These are phyloP conservation scores for Fagopyrum esculentum DNA, from an alignment of 148 eudicot genomes.

Conservation along the genomic window DNA sequence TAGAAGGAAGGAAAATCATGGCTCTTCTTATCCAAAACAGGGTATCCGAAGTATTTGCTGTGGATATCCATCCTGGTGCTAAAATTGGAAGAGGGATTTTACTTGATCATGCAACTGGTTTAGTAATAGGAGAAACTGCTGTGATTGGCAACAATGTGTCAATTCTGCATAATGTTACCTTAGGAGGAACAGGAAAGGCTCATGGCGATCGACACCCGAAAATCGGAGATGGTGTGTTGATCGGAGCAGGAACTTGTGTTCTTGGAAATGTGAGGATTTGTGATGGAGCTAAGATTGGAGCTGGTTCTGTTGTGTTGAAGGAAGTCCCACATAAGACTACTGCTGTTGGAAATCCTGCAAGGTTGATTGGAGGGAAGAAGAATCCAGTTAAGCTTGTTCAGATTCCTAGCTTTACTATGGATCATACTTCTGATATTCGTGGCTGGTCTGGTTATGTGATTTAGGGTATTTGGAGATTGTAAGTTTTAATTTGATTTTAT, in stretches of 20 bases:
- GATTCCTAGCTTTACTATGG: slow-evolving; percentile 13
- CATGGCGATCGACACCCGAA: slow-evolving; percentile 46
- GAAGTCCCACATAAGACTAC: slow-evolving; percentile 32
- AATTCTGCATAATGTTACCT: slow-evolving; percentile 40
- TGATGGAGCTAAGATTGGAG: slow-evolving; percentile 35
- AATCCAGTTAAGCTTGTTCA: slow-evolving; percentile 11
- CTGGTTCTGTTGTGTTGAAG: slow-evolving; percentile 30
- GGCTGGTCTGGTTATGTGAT: slow-evolving; percentile 16
- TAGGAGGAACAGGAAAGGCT: slow-evolving; percentile 48
- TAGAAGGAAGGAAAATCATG: slow-evolving; percentile 19
- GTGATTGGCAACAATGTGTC: slow-evolving; percentile 39
- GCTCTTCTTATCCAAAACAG: slow-evolving; percentile 33
- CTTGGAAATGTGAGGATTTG: slow-evolving; percentile 30
- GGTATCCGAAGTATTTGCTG: slow-evolving; percentile 42
- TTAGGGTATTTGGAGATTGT: background rate
- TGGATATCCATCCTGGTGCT: slow-evolving; percentile 50
- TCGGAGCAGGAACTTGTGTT: slow-evolving; percentile 41
- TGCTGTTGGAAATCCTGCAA: slow-evolving; percentile 53
- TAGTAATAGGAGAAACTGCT: slow-evolving; percentile 48
- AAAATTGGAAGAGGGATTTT: slow-evolving; percentile 35
- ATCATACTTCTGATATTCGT: slow-evolving; percentile 15
- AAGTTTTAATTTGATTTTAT: no score
- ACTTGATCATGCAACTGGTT: slow-evolving; percentile 49
- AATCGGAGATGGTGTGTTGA: slow-evolving; percentile 43
- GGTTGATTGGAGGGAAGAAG: slow-evolving; percentile 22